phyloP scores from a whole-genome alignment of 1,284 basidiomycete species.

The Microbotryomycetes sp. region DNA sequence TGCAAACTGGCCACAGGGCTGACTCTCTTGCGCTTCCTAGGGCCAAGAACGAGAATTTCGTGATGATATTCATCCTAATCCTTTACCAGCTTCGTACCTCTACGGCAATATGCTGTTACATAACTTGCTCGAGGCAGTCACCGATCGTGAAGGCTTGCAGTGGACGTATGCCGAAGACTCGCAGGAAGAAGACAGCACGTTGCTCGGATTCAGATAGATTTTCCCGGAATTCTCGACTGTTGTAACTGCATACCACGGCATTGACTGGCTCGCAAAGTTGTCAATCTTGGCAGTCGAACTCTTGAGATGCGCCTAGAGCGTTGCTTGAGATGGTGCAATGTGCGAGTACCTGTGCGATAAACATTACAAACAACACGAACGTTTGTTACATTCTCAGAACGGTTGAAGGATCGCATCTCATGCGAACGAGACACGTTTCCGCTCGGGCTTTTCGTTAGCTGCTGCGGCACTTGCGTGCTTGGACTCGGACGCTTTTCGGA shows the following conservation, averaged over 20 bases:
- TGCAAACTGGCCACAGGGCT: neutral
- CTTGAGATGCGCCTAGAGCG: too few relatives aligned
- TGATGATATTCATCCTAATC: constrained; percentile 19
- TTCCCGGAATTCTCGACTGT: too few relatives aligned
- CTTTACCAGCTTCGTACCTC: constrained; percentile 17
- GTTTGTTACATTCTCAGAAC: too few relatives aligned
- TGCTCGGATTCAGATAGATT: neutral
- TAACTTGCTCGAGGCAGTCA: neutral
- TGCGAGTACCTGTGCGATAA: too few relatives aligned
- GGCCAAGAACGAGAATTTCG: constrained; percentile 15
- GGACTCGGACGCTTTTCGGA: too few relatives aligned
- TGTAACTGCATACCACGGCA: too few relatives aligned
- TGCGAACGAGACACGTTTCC: neutral
- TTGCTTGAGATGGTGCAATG: too few relatives aligned
- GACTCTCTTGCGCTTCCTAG: neutral
- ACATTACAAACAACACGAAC: too few relatives aligned
- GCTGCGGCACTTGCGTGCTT: neutral
- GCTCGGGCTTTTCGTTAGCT: neutral
- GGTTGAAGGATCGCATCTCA: too few relatives aligned
- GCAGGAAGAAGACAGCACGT: neutral
- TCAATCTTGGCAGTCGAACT: too few relatives aligned
- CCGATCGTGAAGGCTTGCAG: neutral
- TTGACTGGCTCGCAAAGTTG: too few relatives aligned
- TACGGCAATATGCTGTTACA: constrained; percentile 28
- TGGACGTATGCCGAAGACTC: neutral